Base-by-base conservation (phyloP, 2,329 filamentous ascomycete genomes). In the Thielaviopsis musarum region DNA sequence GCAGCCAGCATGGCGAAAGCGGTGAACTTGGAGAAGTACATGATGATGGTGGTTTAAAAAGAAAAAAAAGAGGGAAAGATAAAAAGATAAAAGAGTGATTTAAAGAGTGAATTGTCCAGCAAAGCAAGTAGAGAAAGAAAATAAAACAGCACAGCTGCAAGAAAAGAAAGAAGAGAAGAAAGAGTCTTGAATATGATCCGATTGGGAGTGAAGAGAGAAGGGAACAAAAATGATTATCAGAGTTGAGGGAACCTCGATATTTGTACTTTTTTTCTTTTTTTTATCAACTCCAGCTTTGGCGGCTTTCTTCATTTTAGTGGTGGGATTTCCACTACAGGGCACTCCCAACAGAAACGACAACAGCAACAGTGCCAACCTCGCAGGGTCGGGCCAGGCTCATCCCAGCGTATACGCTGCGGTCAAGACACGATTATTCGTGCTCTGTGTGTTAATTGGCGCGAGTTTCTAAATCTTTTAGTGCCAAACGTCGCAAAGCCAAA, bases 11-110 rank as follows among this genome's bases (percentile, higher is more conserved):
- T 66, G 62, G 73, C 67, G 61, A 73, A 28, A 62, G 72, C 21
- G 61, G 69, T 66, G 45, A 68, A 60, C 66, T 73, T 71, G 62
- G 66, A 64, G 67, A 73, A 68, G 63, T 68, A 68, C 71, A 74
- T 73, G 52, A 74, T 73, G 52, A 62, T 56, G 49, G 22, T 57
- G 56, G 17, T 26, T 57, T 28, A 58, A 19, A 54, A 30, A 41
- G 12, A 53, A 30, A 51, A 38, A 56, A 12, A 19, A 15, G 30
- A 51, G 13, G n/a, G 28, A 51, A 49, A 38, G 22, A 55, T 41
- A 52, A 57, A 57, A 52, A 22, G 12, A 38, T 52, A 34, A n/a
- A 45, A 48, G 48, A 57, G 19, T 30, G 28, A 5, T 51, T 30
- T 5, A 34, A 61, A 28, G 57, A 30, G 53, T 28, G 52, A 57